Evolutionary conservation across 306 rosid species (phyloP), one percentile per base, ranked within the genome.

Genomic region (Carpinus viminea): DNA sequence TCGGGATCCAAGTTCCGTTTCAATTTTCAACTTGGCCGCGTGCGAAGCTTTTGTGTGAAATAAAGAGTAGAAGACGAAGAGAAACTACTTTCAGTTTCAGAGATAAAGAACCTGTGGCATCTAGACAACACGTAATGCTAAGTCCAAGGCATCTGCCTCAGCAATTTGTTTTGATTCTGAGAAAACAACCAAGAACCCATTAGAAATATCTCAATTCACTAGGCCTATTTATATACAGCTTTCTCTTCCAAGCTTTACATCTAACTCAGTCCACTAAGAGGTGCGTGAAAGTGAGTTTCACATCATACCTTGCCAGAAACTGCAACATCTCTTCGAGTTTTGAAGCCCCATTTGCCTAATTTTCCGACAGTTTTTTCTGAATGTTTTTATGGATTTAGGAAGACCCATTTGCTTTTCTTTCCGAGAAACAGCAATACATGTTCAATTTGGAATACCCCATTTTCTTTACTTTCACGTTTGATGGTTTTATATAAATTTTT

Each of bases 101-200:
- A 73, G 81, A 85, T 68, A 83, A 79, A 75, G 76, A 85, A 68
- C 65, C 74, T 79, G 84, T 87, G 84, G 88, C 83, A 81, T 80
- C 85, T 78, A 77, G 62, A 56, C 48, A 64, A 74, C 85, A 73
- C 88, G 73, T 74, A 73, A 50, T 20, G 43, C 70, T 68, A 69
- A 50, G 80, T 80, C 89, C 76, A 48, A 82, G 71, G 31, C 73
- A 70, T 83, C 75, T 76, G 65, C 60, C 54, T 73, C 56, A 69
- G 74, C 38, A 21, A 16, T 43, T 68, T 79, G 80, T 45, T 75
- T 76, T 78, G 70, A 81, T 85, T 78, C 79, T 3, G 74, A 70
- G 76, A 50, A 81, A 9, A 21, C 71, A 66, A 78, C 66, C 74
- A 7, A 57, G 28, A 71, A 18, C 31, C 51, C 24, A 61, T 74